Percentiles rank a stretch among this genome's conserved stretches.
Conservation (phyloP, 257 asterid genomes). For the Nicotiana undulata region DNA sequence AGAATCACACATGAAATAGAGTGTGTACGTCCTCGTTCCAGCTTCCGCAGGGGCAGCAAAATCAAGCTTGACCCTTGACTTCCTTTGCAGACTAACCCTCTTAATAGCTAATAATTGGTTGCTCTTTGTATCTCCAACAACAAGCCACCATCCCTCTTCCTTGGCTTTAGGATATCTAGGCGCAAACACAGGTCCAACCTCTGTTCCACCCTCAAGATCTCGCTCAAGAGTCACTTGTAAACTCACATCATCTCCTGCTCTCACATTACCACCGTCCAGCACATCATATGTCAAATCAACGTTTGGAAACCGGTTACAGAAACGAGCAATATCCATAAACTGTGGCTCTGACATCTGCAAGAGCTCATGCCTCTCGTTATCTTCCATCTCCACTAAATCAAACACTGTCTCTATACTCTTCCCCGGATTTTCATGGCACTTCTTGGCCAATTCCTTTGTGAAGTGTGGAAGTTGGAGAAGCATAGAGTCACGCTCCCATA, state of each 20-base stretch:
- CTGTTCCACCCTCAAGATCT: conserved; percentile 30
- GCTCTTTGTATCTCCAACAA: conserved; percentile 29
- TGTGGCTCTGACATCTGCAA: conserved; percentile 31
- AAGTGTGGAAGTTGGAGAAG: conserved; percentile 37
- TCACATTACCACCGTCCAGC: conserved; percentile 13
- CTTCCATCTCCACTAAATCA: conserved; percentile 38
- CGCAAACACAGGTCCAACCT: conserved; percentile 34
- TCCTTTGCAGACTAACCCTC: conserved; percentile 34
- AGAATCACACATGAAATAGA: conserved; percentile 35
- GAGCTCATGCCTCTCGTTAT: conserved; percentile 28
- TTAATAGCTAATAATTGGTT: conserved; percentile 32
- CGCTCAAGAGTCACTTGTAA: conserved; percentile 31
- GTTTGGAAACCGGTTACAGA: conserved; percentile 33
- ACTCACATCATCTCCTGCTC: conserved; percentile 23
- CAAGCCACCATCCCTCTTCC: conserved; percentile 47
- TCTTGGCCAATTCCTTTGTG: conserved; percentile 34
- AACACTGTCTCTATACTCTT: conserved; percentile 30
- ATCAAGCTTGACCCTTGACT: conserved; percentile 23
- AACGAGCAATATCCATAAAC: conserved; percentile 30
- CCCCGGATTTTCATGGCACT: conserved; percentile 31
- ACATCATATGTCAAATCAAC: conserved; percentile 30
- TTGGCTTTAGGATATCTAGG: conserved; percentile 34
- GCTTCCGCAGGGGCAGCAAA: conserved; percentile 30
- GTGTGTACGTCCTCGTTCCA: conserved; percentile 21
- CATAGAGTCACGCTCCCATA: conserved; percentile 37